These are phyloP conservation scores for Russula olivacea DNA, from an alignment of 768 basidiomycete genomes.

Conservation along the genomic window DNA sequence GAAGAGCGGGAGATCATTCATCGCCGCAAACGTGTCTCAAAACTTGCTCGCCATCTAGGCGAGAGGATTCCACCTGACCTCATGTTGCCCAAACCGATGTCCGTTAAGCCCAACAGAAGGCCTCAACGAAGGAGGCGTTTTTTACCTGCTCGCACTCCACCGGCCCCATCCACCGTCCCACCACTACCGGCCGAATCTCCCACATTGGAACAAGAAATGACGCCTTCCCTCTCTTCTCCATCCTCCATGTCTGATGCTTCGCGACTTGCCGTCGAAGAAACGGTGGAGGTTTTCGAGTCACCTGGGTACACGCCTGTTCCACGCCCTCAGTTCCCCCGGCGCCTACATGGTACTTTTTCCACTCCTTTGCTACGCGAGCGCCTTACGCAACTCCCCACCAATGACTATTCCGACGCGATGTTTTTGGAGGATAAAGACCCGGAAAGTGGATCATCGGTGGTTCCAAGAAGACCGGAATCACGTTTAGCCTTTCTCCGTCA, in stretches of 20 bases:
- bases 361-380: not conserved
- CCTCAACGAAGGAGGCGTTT: not conserved
- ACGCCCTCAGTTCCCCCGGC: not conserved
- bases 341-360: not conserved
- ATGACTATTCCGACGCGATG: not conserved
- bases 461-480: not conserved
- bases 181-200: not conserved
- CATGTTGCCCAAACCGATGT: not conserved
- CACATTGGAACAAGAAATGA: not conserved
- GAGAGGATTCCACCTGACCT: slow-evolving; percentile 18
- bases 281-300: slow-evolving; percentile 2
- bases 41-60: slow-evolving; percentile 19
- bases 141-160: not conserved
- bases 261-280: not conserved
- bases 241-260: not conserved
- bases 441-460: not conserved
- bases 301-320: not conserved
- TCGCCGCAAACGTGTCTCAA: slow-evolving; percentile 22
- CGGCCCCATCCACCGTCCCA: not conserved
- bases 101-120: not conserved
- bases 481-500: not conserved
- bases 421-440: not conserved
- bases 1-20: slow-evolving; percentile 2
- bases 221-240: not conserved
- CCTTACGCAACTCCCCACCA: not conserved